phyloP scores from a whole-genome alignment of 2,329 filamentous ascomycete genomes.

The Phialocephala subalpina region DNA sequence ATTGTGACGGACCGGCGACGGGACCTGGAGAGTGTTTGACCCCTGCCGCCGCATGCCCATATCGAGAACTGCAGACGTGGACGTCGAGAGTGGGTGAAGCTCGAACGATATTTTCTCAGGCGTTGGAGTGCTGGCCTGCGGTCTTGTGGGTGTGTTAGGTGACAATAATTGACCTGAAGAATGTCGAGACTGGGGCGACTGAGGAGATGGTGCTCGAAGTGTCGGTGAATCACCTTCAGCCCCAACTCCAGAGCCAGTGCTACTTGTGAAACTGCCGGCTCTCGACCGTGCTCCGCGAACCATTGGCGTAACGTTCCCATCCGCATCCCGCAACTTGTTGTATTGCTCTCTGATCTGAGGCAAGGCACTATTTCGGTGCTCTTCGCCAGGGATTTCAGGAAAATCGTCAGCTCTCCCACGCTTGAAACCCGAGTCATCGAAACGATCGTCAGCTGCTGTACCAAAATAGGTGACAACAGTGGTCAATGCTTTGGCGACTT shows the following conservation, averaged over 20 bases:
- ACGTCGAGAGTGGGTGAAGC: conserved; percentile 19
- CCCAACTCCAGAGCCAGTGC: conserved; percentile 41
- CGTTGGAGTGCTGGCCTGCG: conserved; percentile 36
- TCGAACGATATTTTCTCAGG: conserved; percentile 28
- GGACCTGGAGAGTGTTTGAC: conserved; percentile 46
- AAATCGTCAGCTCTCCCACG: conserved; percentile 56
- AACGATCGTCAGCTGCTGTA: conserved; percentile 54
- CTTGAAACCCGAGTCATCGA: conserved; percentile 58
- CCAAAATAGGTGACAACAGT: conserved; percentile 55
- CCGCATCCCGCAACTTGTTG: conserved; percentile 45
- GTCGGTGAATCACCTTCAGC: conserved; percentile 22
- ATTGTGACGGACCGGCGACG: too few relatives aligned
- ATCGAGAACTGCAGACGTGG: conserved; percentile 11
- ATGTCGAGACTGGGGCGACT: conserved; percentile 31
- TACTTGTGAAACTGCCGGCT: conserved; percentile 48
- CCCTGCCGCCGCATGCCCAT: conserved; percentile 25
- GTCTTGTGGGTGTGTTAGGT: conserved; percentile 20
- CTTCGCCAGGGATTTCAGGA: conserved; percentile 64
- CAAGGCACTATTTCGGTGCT: conserved; percentile 52
- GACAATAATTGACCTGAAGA: too few relatives aligned
- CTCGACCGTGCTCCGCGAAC: conserved; percentile 34
- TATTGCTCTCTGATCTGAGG: conserved; percentile 50
- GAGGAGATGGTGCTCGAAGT: conserved; percentile 22
- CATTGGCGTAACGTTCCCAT: conserved; percentile 43
- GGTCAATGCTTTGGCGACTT: conserved; percentile 53